Base-by-base conservation (phyloP, 352 stramenopile species). In the Phytophthora hybrid region DNA sequence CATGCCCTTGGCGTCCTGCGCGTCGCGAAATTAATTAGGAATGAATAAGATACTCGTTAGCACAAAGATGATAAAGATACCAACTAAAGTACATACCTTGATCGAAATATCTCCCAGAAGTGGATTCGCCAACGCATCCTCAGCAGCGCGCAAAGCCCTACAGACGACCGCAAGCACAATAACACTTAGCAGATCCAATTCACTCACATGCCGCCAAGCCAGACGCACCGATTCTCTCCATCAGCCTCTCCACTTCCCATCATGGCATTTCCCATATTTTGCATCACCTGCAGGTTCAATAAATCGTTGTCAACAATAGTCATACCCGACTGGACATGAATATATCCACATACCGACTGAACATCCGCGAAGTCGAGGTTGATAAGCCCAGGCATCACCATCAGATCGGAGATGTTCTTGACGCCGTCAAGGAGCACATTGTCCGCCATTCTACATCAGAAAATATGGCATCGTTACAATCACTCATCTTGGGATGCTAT, bases 221-320 rank as follows among this genome's bases (percentile, higher is more conserved):
- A 66, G 29, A 51, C 79, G 39, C 41, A 90, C 82, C 90, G 80
- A 54, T 97, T 97, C 54, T 98, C 96, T 59, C 94, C 95, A 49
- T 90, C 83, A 9, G 93, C 94, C 66, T 95, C 96, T 59, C 95
- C 95, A 74, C 97, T 98, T 68, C 92, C 91, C 90, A 95, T 96
- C 87, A 97, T 96, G 56, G 89, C 89, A 41, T 93, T 94, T 56
- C 89, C 89, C 88, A 95, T 95, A 67, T 89, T 92, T 68, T 89
- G 88, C 88, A 96, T 95, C 61, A 96, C 84, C 84, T 92, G 37
- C 9, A 63, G 16, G 51, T 68, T 47, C 39, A 23, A 56, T 11
- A 16, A 46, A 31, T 31, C 29, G 29, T 31, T 31, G 29, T 7
- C 29, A 31, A 6, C 37, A 8, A 47, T 23, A 44, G 55, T 23